Percentiles rank a stretch among this genome's conserved stretches.
Evolutionary conservation across 2,329 filamentous ascomycete genomes (phyloP).

Genomic region (Pseudocercospora fijiensis): DNA sequence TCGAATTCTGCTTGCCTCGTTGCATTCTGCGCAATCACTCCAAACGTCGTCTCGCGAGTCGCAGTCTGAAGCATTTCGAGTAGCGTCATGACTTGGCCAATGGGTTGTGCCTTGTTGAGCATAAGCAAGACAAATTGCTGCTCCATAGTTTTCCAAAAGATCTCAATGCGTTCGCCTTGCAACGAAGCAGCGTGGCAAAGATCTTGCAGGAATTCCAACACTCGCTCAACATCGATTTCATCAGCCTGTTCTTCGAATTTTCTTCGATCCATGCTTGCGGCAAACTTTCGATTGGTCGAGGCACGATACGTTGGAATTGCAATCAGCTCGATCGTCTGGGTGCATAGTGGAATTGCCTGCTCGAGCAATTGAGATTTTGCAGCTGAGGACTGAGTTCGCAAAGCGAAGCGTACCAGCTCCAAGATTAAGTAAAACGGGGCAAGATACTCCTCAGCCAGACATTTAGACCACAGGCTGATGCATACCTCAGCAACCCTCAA

Average conservation of each 20-base stretch:
- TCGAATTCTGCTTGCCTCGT: conserved; percentile 41
- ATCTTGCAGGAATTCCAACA: conserved; percentile 65
- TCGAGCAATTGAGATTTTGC: conserved; percentile 61
- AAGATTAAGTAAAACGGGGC: conserved; percentile 65
- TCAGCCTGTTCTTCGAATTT: conserved; percentile 51
- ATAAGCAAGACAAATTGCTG: conserved; percentile 66
- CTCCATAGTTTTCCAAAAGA: conserved; percentile 68
- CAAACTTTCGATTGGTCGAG: conserved; percentile 35
- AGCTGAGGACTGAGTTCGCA: conserved; percentile 60
- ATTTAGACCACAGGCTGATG: conserved; percentile 66
- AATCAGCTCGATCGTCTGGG: conserved; percentile 54
- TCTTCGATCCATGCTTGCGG: conserved; percentile 26
- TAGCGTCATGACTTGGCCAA: conserved; percentile 62
- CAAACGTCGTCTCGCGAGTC: conserved; percentile 62
- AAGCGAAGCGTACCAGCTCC: conserved; percentile 62
- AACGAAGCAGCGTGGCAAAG: conserved; percentile 56
- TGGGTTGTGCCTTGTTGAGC: conserved; percentile 65
- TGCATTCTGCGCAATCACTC: conserved; percentile 59
- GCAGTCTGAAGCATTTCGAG: conserved; percentile 67
- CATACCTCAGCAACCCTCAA: conserved; percentile 64
- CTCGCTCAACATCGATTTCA: conserved; percentile 62
- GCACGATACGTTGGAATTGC: conserved; percentile 49
- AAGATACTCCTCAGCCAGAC: conserved; percentile 63
- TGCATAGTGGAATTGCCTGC: conserved; percentile 51
- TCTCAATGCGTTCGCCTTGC: conserved; percentile 42